Evolutionary conservation across 2,329 filamentous ascomycete genomes (phyloP), one percentile per base, ranked within the genome.

Genomic region (Neonectria magnoliae): DNA sequence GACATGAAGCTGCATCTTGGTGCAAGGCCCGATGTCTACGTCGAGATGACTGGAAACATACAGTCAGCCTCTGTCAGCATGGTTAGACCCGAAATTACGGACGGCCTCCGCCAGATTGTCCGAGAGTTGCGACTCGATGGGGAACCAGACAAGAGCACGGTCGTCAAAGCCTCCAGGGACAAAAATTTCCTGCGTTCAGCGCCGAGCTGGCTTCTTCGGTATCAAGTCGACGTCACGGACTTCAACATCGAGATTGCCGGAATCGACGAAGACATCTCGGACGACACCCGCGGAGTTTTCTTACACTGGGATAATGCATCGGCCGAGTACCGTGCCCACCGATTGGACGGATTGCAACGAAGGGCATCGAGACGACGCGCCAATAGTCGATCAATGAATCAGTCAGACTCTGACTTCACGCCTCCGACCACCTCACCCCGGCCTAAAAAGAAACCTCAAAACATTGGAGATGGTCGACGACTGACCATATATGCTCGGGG

Each of bases 231-330:
- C 76, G 94, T 93, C 1, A 92, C 92, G 5, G 93, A 97, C 67
- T 94, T 97, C 73, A 96, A 93, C 71, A 84, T 97, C 55, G 95
- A 99, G 77, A 87, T 98, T 57, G 96, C 96, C 18, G 96, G 96
- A 2, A 84, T 96, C 22, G 97, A 99, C 75, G 85, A 90, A 52
- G 88, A 90, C 20, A 93, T 98, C 36, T 97, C 94, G 0, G 87
- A 90, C 48, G 89, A 95, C 60, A 91, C 91, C 14, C 88, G 93
- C 22, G 96, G 96, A 18, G 85, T 97, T 44, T 93, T 93, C 0
- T 76, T 99, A 16, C 94, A 98, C 73, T 83, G 98, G 48, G 93
- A 97, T 69, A 92, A 90, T 0, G 96, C 94, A 88, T 93, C 91
- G 1, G 89, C 92, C 4, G 94, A 98, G 71, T 99, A 99, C 78